Base-by-base conservation (phyloP, 805 yeast species). In the Monosporozyma unispora region DNA sequence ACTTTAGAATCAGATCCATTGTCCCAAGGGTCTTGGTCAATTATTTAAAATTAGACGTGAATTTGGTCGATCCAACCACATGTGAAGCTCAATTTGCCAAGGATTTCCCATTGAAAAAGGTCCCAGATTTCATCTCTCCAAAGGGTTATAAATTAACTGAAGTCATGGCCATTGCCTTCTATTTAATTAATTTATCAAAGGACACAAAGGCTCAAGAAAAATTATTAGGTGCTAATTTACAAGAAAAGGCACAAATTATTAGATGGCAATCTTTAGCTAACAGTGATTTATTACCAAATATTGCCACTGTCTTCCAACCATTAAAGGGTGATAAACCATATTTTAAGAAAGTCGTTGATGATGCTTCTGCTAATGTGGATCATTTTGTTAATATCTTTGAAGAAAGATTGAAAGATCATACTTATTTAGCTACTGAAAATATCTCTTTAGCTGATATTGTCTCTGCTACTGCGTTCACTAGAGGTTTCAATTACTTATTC, bases 191-290 rank as follows among this genome's bases (percentile, higher is more conserved):
- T 48, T 60, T 71, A 4, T 60, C 69, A 33, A 59, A 64, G 21
- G 69, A 67, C 35, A 66, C 66, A 52, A 60, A 71, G 65, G 47
- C 59, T 14, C 59, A 64, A 51, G 61, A 69, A 49, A 70, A 70
- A 57, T 74, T 84, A 56, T 71, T 80, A 56, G 97, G 96, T 61
- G 49, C 52, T 2, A 52, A 54, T 11, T 48, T 50, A 14, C 53
- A 54, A 41, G 69, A 77, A 55, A 57, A 51, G 48, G 56, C 63
- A 28, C 57, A 56, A 44, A 73, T 88, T 61, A 67, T 89, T 58
- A 81, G 74, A 71, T 89, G 95, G 95, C 61, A 82, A 67, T 86
- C 96, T 2, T 71, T 86, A 58, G 74, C 81, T 67, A 87, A 84
- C 75, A 61, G 78, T 58, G 96, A 90, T 60, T 58, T 84, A 51